Percentiles rank a stretch among this genome's conserved stretches.
Evolutionary conservation across 164 flowering plant species (phyloP).

Genomic region (Hamamelis virginiana): DNA sequence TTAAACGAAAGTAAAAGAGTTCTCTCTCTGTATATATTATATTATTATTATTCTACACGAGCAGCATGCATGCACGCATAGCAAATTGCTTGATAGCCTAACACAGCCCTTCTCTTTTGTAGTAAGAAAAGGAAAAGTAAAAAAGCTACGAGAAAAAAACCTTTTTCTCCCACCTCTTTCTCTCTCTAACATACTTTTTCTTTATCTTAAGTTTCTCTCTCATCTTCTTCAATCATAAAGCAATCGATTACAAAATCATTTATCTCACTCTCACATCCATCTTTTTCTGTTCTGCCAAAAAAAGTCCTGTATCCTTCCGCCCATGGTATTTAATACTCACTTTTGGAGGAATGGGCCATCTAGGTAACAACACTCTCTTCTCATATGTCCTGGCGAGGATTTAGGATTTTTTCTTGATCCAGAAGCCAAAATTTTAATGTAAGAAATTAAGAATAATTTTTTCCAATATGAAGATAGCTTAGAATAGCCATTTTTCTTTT

Average conservation of each 20-base stretch:
- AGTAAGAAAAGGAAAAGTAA: conserved; percentile 6
- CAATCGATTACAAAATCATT: conserved; percentile 64
- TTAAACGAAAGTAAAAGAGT: conserved; percentile 6
- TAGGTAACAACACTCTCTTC: conserved; percentile 15
- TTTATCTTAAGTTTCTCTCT: neutral
- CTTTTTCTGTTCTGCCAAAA: conserved; percentile 41
- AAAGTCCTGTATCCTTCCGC: conserved; percentile 31
- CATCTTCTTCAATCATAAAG: conserved; percentile 46
- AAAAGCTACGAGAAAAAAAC: conserved; percentile 4
- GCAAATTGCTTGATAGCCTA: neutral
- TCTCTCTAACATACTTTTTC: neutral
- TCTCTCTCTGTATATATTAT: too few relatives aligned
- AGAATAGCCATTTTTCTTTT: too few relatives aligned
- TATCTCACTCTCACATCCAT: conserved; percentile 34
- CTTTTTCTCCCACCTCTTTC: neutral
- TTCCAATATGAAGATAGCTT: too few relatives aligned
- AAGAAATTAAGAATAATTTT: too few relatives aligned
- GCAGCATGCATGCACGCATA: conserved; percentile 20
- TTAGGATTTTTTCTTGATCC: too few relatives aligned
- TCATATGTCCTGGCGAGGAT: too few relatives aligned
- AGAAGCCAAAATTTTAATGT: too few relatives aligned
- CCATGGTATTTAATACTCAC: conserved; percentile 31
- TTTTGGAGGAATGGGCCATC: conserved; percentile 37
- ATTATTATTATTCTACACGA: too few relatives aligned
- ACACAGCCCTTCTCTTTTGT: too few relatives aligned